Evolutionary conservation across 345 rosid species (phyloP).

Genomic region (Sonneratia alba): DNA sequence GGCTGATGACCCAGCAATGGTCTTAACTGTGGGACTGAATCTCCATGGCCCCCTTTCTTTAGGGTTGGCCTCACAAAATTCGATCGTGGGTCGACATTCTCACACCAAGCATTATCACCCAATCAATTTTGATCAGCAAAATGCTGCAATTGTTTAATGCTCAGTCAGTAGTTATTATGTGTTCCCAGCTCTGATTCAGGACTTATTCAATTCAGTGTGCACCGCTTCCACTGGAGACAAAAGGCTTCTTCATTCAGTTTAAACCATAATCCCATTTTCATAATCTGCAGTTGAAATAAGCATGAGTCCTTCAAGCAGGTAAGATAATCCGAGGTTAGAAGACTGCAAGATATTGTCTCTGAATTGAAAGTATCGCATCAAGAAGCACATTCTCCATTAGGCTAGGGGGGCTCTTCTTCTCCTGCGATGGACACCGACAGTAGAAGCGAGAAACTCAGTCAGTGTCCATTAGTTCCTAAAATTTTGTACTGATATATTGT

Average conservation of each 20-base stretch:
- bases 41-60: not conserved
- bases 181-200: not conserved
- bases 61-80: not conserved
- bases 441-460: not conserved
- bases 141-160: not conserved
- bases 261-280: not conserved
- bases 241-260: not conserved
- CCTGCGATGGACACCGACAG: not conserved
- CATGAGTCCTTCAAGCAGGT: not conserved
- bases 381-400: not conserved
- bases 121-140: not conserved
- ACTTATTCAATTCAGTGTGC: not conserved
- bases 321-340: too few relatives aligned
- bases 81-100: not conserved
- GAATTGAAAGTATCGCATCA: not conserved
- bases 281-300: not conserved
- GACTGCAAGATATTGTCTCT: not conserved
- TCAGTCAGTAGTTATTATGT: not conserved
- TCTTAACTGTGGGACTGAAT: not conserved
- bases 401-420: not conserved
- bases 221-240: not conserved
- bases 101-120: not conserved
- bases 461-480: not conserved
- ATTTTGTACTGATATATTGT: not conserved
- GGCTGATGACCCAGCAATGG: not conserved